phyloP scores from a whole-genome alignment of 2,329 filamentous ascomycete species.

The Ceratocystiopsis sp. region DNA sequence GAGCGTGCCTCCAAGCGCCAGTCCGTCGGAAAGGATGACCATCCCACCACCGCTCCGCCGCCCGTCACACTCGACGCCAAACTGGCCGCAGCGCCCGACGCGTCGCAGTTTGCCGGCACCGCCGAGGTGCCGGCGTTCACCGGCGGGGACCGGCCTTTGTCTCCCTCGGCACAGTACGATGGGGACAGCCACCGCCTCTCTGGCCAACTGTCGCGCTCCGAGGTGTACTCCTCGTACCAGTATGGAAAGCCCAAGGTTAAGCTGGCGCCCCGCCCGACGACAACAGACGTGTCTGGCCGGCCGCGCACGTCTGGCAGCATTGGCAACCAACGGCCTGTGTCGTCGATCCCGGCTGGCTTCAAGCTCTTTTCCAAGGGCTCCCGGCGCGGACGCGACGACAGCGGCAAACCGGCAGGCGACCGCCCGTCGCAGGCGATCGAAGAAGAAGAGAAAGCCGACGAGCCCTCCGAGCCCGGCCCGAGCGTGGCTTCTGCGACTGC shows the following conservation, averaged over 20 bases:
- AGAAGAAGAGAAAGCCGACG: background rate
- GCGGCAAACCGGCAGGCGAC: conserved; percentile 17
- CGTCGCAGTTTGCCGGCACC: conserved; percentile 31
- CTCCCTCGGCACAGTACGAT: conserved; percentile 17
- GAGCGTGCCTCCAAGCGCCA: conserved; percentile 40
- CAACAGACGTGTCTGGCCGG: conserved; percentile 39
- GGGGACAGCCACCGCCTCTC: conserved; percentile 28
- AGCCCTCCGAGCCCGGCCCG: background rate
- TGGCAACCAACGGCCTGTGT: conserved; percentile 52
- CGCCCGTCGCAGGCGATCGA: background rate
- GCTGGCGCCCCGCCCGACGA: conserved; percentile 67
- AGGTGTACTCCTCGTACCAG: conserved; percentile 31
- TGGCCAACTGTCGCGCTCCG: conserved; percentile 33
- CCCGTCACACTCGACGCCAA: conserved; percentile 34
- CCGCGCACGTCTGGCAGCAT: conserved; percentile 42
- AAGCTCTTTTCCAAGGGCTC: conserved; percentile 46
- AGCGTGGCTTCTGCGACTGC: no score
- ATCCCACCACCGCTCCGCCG: conserved; percentile 12
- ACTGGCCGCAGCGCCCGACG: conserved; percentile 31
- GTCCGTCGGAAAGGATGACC: conserved; percentile 33
- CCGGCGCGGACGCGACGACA: conserved; percentile 27
- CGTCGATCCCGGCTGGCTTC: conserved; percentile 65
- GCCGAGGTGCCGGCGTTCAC: conserved; percentile 34
- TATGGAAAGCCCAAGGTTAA: conserved; percentile 67
- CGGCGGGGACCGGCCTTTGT: conserved; percentile 26